Evolutionary conservation across 2,329 filamentous ascomycete species (phyloP), one percentile per base, ranked within the genome.

Genomic region (Fusarium graminum): DNA sequence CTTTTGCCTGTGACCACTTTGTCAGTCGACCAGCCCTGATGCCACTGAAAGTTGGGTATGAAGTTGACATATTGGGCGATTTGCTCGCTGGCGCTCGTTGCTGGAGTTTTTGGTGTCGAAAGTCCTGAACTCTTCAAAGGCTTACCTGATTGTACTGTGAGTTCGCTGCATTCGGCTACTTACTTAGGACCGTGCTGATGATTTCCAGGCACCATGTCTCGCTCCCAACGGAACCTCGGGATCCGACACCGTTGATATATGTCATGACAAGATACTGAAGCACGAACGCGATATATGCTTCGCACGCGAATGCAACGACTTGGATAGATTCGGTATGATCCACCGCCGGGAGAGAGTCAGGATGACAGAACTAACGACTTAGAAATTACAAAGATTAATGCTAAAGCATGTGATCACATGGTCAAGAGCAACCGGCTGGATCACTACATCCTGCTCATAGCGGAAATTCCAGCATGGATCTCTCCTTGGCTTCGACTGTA

Each of bases 401-500:
- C 76, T n/a, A 61, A 74, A 19, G 70, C 72, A 14, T 82, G 80
- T 52, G 51, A 74, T 2, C 59, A 65, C 16, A 73, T 75, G 12
- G 43, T 46, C 11, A 72, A 77, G n/a, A 74, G 75, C 9, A 74
- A 76, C 13, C 75, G 73, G 41, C 49, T 65, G 0, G 67, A 73
- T 6, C 68, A 81, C n/a, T 67, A 77, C 26, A 73, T 74, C 6
- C 66, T 79, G 3, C 69, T 81, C n/a, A 68, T 74, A 6, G 70
- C 79, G 34, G 77, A 81, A 54, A 56, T 75, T 3, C 69, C 77
- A 30, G 79, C 78, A 0, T 68, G 77, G 22, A 7, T 77, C 3
- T 74, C 70, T 34, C 73, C 80, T 6, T 70, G 75, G 30, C 44
- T 81, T 22, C 74, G 80, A n/a, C 54, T 82, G 6, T 80, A 75